phyloP scores from a whole-genome alignment of 2,329 filamentous ascomycete species.

The Fusarium veterinarium region DNA sequence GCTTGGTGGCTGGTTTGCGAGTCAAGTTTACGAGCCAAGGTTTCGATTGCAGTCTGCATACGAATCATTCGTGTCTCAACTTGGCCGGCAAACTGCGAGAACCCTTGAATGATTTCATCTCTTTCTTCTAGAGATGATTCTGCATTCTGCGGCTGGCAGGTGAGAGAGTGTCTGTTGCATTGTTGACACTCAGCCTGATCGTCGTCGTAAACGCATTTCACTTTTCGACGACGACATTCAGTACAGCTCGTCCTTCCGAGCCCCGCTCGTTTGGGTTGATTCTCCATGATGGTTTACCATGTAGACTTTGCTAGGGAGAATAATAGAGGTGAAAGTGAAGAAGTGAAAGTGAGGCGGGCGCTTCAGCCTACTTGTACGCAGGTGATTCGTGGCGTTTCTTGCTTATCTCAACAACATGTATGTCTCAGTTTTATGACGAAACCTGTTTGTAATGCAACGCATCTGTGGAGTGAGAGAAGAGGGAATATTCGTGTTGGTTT shows the following conservation, averaged over 20 bases:
- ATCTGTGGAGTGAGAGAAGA: not conserved
- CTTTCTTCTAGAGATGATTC: not conserved
- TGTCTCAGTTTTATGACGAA: constrained; percentile 1
- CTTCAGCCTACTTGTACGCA: not conserved
- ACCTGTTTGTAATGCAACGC: not conserved
- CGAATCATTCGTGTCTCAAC: constrained; percentile 17
- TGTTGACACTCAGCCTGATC: constrained; percentile 54
- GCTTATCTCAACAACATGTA: constrained; percentile 1
- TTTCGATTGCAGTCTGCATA: constrained; percentile 14
- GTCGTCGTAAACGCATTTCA: constrained; percentile 57
- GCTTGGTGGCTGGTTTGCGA: not conserved
- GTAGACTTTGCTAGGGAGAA: not conserved
- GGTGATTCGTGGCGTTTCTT: constrained; percentile 1
- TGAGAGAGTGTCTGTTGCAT: constrained; percentile 57
- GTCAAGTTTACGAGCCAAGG: not conserved
- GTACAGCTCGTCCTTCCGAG: constrained; percentile 50
- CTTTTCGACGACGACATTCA: constrained; percentile 61
- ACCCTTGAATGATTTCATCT: not conserved
- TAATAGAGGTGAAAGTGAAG: not conserved
- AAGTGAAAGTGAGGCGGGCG: not conserved
- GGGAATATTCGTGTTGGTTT: not conserved
- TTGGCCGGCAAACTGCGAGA: not conserved
- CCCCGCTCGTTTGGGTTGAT: constrained; percentile 44
- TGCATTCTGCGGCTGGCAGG: constrained; percentile 57
- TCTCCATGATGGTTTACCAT: not conserved